A percentile compares a stretch with the other conserved stretches of the same genome.
These are phyloP conservation scores for Xerophyta viscosa DNA, from an alignment of 106 monocot genomes.

Conservation along the genomic window DNA sequence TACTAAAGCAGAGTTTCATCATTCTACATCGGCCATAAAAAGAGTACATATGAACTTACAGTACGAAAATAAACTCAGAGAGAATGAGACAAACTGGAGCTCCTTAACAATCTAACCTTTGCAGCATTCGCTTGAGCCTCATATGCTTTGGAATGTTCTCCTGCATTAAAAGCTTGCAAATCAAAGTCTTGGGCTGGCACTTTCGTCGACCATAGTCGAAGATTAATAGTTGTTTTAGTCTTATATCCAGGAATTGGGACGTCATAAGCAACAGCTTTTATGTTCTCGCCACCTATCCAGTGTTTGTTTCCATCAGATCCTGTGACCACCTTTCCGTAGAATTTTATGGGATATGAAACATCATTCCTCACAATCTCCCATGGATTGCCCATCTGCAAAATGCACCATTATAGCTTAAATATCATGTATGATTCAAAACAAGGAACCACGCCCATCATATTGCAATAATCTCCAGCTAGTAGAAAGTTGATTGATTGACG, in stretches of 20 bases:
- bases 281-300: constrained; percentile 95
- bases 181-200: constrained; percentile 69
- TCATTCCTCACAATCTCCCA: constrained; percentile 95
- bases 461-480: not conserved
- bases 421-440: no score
- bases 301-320: constrained; percentile 88
- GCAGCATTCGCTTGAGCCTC: constrained; percentile 85
- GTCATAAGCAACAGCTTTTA: constrained; percentile 91
- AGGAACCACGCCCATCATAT: no score
- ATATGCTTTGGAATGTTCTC: constrained; percentile 58
- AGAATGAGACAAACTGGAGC: no score
- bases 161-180: constrained; percentile 79
- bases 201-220: constrained; percentile 90
- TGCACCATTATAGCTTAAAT: no score
- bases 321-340: constrained; percentile 86
- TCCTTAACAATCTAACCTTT: constrained; percentile 43
- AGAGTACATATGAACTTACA: no score
- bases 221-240: constrained; percentile 83
- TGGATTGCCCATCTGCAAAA: constrained; percentile 91
- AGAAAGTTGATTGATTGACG: no score
- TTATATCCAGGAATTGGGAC: constrained; percentile 92
- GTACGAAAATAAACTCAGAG: no score
- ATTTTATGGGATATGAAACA: constrained; percentile 80
- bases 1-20: no score
- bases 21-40: no score